phyloP scores from a whole-genome alignment of 352 stramenopile species.

The Discostella stelligera region DNA sequence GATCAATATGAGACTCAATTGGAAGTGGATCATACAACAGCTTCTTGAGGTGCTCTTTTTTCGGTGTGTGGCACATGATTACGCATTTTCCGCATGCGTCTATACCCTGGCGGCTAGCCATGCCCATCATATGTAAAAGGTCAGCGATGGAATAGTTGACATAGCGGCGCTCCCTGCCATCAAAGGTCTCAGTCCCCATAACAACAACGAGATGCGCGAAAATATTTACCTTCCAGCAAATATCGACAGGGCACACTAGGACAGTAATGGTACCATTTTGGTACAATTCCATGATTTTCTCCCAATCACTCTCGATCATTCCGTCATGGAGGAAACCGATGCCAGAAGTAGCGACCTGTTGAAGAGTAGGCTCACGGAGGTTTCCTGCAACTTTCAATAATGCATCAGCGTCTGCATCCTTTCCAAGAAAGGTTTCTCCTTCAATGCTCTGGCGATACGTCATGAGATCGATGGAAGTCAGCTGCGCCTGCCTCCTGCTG shows the following conservation, averaged over 20 bases:
- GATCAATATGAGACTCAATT: constrained; percentile 97
- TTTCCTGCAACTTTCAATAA: constrained; percentile 39
- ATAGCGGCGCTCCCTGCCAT: constrained; percentile 87
- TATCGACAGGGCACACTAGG: constrained; percentile 90
- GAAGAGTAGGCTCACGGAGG: constrained; percentile 88
- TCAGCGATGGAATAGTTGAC: constrained; percentile 97
- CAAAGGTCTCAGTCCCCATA: constrained; percentile 97
- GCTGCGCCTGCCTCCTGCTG: constrained; percentile 95
- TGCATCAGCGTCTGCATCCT: constrained; percentile 34
- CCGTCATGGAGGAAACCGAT: constrained; percentile 95
- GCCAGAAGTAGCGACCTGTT: constrained; percentile 91
- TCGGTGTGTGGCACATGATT: constrained; percentile 94
- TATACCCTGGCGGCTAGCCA: constrained; percentile 66
- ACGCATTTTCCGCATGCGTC: constrained; percentile 90
- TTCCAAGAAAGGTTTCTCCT: constrained; percentile 57
- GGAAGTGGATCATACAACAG: constrained; percentile 99
- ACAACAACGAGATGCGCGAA: constrained; percentile 92
- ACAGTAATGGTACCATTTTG: constrained; percentile 87
- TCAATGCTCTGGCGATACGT: constrained; percentile 88
- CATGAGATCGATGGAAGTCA: constrained; percentile 98
- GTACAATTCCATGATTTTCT: constrained; percentile 89
- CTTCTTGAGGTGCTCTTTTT: constrained; percentile 98
- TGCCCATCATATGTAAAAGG: constrained; percentile 97
- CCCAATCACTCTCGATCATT: constrained; percentile 89
- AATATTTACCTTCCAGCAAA: constrained; percentile 88